Conservation (phyloP, 495 filamentous ascomycete genomes). For the Aspergillus coremiiformis region DNA sequence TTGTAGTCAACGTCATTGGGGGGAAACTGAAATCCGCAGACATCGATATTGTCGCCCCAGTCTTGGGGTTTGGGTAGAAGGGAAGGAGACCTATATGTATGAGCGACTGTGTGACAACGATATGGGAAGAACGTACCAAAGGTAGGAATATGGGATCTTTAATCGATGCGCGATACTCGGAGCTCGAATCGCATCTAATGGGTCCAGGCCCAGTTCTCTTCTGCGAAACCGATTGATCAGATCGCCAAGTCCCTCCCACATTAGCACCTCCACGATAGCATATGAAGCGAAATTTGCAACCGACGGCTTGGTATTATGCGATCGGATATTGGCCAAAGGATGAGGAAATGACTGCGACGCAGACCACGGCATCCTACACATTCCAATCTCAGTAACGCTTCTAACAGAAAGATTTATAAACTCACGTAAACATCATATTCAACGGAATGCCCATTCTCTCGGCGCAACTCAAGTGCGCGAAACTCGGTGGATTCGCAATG, state of each 20-base stretch:
- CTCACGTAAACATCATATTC: constrained; percentile 75
- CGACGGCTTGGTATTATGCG: constrained; percentile 44
- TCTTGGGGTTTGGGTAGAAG: constrained; percentile 73
- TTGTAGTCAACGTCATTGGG: constrained; percentile 50
- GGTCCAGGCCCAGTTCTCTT: constrained; percentile 57
- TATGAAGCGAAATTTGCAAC: constrained; percentile 70
- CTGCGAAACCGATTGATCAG: constrained; percentile 66
- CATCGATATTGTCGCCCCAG: constrained; percentile 61
- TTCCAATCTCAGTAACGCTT: not conserved
- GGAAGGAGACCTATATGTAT: constrained; percentile 49
- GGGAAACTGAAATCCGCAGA: constrained; percentile 66
- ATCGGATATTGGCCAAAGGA: constrained; percentile 47
- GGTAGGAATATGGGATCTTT: constrained; percentile 69
- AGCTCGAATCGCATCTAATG: constrained; percentile 57
- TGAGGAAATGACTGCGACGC: constrained; percentile 47
- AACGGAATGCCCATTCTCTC: constrained; percentile 71
- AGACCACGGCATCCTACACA: constrained; percentile 56
- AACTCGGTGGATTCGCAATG: constrained; percentile 78
- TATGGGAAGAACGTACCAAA: constrained; percentile 46
- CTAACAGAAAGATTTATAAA: constrained; percentile 4
- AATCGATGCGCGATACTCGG: constrained; percentile 57
- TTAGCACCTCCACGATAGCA: constrained; percentile 69
- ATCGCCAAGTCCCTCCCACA: constrained; percentile 73
- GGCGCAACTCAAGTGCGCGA: constrained; percentile 75
- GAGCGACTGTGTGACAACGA: not conserved